Conservation (phyloP, 345 rosid species). For the Crucihimalaya himalaica region DNA sequence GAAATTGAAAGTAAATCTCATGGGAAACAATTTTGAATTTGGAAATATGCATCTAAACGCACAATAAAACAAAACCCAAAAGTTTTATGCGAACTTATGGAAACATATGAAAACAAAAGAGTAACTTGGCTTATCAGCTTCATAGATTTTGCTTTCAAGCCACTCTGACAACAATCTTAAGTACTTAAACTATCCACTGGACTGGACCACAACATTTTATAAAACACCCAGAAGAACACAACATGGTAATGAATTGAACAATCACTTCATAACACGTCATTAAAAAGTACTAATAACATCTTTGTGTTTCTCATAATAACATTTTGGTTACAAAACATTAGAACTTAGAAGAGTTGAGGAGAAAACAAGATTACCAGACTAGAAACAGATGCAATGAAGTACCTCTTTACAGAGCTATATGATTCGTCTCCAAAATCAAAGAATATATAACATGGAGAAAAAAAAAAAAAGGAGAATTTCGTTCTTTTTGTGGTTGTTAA, state of each 20-base stretch:
- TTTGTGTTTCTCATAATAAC: not conserved
- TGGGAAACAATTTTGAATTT: not conserved
- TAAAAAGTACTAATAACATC: not conserved
- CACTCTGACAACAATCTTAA: not conserved
- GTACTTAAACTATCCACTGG: not conserved
- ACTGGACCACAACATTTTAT: slow-evolving; percentile 5
- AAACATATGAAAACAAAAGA: not conserved
- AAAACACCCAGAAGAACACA: not conserved
- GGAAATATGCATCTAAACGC: not conserved
- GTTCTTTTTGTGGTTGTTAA: not conserved
- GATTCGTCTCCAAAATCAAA: not conserved
- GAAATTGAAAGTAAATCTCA: not conserved
- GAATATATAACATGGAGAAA: not conserved
- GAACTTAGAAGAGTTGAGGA: not conserved
- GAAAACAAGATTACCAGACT: slow-evolving; percentile 4
- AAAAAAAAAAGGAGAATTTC: not conserved
- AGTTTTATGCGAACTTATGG: not conserved
- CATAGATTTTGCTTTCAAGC: not conserved
- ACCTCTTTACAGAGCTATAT: not conserved
- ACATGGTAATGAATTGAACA: not conserved
- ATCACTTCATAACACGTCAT: not conserved
- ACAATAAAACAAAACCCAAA: not conserved
- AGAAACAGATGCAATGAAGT: not conserved
- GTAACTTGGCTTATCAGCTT: slow-evolving; percentile 14
- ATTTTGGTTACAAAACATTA: not conserved